These are phyloP conservation scores for Fusarium continuum DNA, from an alignment of 2,329 filamentous ascomycete genomes.

Conservation along the genomic window DNA sequence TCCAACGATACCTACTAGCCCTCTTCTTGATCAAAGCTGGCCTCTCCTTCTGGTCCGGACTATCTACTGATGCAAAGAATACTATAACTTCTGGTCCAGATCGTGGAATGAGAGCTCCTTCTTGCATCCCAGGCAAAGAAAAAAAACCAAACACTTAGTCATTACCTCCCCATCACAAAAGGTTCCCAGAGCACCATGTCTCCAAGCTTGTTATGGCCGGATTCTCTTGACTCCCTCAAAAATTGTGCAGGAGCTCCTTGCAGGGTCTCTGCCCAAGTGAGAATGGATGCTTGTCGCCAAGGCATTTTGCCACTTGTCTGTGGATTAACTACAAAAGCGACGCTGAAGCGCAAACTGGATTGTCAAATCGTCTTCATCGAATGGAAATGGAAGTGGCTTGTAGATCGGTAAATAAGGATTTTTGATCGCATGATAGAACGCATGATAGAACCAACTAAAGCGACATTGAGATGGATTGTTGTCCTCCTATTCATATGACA, in stretches of 20 bases:
- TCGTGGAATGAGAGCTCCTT: constrained; percentile 22
- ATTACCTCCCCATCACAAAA: constrained; percentile 19
- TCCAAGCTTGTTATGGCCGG: constrained; percentile 4
- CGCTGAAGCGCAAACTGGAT: background rate
- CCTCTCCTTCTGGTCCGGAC: too few species aligned
- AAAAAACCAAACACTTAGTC: background rate
- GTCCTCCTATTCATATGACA: too few species aligned
- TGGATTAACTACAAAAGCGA: background rate
- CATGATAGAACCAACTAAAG: too few species aligned
- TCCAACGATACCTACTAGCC: too few species aligned
- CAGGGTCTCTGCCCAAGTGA: background rate
- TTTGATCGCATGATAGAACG: too few species aligned
- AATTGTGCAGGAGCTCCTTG: background rate
- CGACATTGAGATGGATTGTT: too few species aligned
- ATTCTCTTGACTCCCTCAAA: background rate
- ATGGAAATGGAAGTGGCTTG: background rate
- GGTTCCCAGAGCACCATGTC: constrained; percentile 11
- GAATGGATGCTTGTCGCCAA: background rate
- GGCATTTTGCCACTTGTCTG: background rate
- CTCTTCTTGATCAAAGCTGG: too few species aligned
- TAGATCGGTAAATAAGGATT: background rate
- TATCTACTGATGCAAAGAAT: constrained; percentile 19
- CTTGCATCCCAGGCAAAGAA: constrained; percentile 12
- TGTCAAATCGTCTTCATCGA: background rate
- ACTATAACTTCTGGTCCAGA: constrained; percentile 20